phyloP scores from a whole-genome alignment of 2,329 filamentous ascomycete species.

The Endothia cerciana region DNA sequence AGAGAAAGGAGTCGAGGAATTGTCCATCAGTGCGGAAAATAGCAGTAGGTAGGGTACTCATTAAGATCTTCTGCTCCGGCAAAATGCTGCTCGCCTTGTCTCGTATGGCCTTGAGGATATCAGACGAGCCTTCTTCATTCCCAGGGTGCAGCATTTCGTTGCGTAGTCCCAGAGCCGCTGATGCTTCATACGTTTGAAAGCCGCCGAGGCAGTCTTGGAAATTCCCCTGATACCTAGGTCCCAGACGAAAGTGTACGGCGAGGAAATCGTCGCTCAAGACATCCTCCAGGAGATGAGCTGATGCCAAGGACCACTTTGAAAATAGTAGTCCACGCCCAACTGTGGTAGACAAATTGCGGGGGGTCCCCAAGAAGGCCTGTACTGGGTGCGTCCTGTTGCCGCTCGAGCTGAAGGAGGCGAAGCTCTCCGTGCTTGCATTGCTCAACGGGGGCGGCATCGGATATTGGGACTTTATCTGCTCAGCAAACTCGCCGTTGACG shows the following conservation, averaged over 20 bases:
- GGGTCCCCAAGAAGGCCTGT: constrained; percentile 92
- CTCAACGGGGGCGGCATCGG: constrained; percentile 73
- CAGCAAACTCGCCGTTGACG: constrained; percentile 90
- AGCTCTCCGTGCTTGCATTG: constrained; percentile 67
- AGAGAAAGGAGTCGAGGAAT: constrained; percentile 75
- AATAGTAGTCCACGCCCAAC: constrained; percentile 73
- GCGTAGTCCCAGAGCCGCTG: constrained; percentile 84
- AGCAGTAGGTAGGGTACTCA: constrained; percentile 81
- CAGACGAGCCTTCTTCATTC: constrained; percentile 88
- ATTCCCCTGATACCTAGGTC: constrained; percentile 90
- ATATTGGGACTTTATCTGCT: constrained; percentile 89
- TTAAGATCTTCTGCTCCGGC: constrained; percentile 77
- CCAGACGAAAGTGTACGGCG: constrained; percentile 87
- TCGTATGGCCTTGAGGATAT: constrained; percentile 87
- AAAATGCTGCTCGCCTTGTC: constrained; percentile 82
- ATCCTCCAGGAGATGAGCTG: constrained; percentile 86
- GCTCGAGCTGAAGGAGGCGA: constrained; percentile 68
- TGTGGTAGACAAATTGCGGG: constrained; percentile 79
- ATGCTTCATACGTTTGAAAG: constrained; percentile 95
- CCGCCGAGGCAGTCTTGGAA: constrained; percentile 95
- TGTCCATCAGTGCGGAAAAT: constrained; percentile 81
- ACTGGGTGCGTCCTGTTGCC: constrained; percentile 68
- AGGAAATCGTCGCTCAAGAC: constrained; percentile 88
- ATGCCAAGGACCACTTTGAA: constrained; percentile 87
- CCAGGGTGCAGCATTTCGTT: constrained; percentile 90